phyloP scores from a whole-genome alignment of 345 rosid genomes.

The Citrus trifoliata region DNA sequence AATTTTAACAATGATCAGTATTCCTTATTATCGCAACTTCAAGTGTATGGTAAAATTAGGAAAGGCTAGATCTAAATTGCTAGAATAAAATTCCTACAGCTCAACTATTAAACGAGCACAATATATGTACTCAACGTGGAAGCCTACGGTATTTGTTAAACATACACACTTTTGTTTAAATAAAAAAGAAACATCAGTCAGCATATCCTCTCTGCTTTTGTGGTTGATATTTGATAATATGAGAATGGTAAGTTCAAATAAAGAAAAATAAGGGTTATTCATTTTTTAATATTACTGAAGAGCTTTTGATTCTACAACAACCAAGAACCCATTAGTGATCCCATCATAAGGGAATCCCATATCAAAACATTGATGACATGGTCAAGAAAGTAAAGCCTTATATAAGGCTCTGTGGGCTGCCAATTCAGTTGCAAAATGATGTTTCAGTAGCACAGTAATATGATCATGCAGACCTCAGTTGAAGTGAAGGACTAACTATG shows the following conservation, averaged over 20 bases:
- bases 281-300: background rate
- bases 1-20: background rate
- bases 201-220: background rate
- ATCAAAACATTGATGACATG: background rate
- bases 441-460: background rate
- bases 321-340: background rate
- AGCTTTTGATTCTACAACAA: background rate
- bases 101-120: background rate
- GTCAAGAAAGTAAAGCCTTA: background rate
- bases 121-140: background rate
- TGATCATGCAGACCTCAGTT: background rate
- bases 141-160: background rate
- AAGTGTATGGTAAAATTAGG: background rate
- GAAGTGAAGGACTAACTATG: background rate
- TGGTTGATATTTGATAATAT: background rate
- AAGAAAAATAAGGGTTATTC: background rate
- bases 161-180: background rate
- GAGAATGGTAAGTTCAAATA: background rate
- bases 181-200: background rate
- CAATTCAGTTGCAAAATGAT: background rate
- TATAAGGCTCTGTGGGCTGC: background rate
- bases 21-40: background rate
- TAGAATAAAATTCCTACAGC: background rate
- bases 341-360: background rate
- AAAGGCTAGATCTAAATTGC: background rate